A percentile compares a stretch with the other conserved stretches of the same genome.
Conservation (phyloP, 495 filamentous ascomycete genomes). For the Amniculicola lignicola region DNA sequence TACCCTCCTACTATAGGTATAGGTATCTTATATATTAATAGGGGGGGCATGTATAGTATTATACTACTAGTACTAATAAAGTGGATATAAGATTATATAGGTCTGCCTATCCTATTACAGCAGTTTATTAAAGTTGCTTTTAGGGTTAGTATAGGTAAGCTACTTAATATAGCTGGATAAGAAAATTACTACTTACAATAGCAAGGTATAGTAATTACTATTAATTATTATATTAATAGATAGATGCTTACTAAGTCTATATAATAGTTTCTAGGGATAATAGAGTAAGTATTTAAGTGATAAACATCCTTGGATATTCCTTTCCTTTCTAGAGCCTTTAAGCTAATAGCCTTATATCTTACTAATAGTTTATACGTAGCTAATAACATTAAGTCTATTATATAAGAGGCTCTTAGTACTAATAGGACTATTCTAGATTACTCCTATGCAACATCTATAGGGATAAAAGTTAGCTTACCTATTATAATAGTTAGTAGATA, state of each 20-base stretch:
- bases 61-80: conserved; percentile 24
- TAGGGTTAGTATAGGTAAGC: conserved; percentile 33
- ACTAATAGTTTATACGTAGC: conserved; percentile 25
- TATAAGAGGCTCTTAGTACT: conserved; percentile 26
- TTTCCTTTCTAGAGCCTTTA: conserved; percentile 9
- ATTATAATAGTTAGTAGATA: conserved; percentile 2
- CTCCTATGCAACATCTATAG: conserved; percentile 8
- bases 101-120: conserved; percentile 23
- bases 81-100: conserved; percentile 21
- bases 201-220: conserved; percentile 14
- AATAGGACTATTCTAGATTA: conserved; percentile 16
- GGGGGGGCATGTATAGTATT: conserved; percentile 32
- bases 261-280: conserved; percentile 19
- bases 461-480: conserved; percentile 20
- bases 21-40: conserved; percentile 34
- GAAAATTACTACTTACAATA: conserved; percentile 1
- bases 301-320: conserved; percentile 1
- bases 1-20: conserved; percentile 33
- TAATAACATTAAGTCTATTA: conserved; percentile 16
- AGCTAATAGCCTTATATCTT: conserved; percentile 20
- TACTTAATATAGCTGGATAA: background rate
- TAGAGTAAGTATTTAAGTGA: conserved; percentile 13
- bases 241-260: conserved; percentile 24
- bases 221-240: conserved; percentile 25
- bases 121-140: conserved; percentile 31